Evolutionary conservation across 1,139 yeast genomes (phyloP).

Genomic region (Hyphopichia pseudoburtonii): DNA sequence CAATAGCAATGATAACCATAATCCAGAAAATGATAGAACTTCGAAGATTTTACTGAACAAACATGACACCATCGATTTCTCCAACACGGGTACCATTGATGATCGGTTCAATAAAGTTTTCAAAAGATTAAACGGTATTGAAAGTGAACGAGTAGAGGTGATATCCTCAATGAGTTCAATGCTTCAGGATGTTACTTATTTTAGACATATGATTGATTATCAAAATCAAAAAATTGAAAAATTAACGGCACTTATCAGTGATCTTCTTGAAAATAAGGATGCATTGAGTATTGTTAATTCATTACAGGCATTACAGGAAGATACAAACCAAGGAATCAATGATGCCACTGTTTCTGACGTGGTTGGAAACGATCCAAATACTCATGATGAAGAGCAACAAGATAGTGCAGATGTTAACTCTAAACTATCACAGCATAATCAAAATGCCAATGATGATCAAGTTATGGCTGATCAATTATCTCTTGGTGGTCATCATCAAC

Average conservation of each 20-base stretch:
- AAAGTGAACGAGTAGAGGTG: slow-evolving; percentile 1
- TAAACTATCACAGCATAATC: too few species aligned
- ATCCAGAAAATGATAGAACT: background rate
- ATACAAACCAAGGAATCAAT: background rate
- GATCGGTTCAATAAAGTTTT: background rate
- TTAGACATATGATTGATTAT: slow-evolving; percentile 38
- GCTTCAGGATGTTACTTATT: slow-evolving; percentile 33
- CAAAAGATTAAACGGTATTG: background rate
- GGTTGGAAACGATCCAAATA: background rate
- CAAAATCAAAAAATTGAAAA: slow-evolving; percentile 43
- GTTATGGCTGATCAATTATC: too few species aligned
- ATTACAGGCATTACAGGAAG: slow-evolving; percentile 15
- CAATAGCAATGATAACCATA: background rate
- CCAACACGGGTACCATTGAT: background rate
- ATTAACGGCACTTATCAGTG: slow-evolving; percentile 32
- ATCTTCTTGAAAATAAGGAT: slow-evolving; percentile 35
- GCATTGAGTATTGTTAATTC: slow-evolving; percentile 28
- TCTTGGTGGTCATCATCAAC: background rate
- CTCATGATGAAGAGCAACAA: slow-evolving; percentile 1
- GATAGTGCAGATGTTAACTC: background rate
- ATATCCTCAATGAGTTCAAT: slow-evolving; percentile 11
- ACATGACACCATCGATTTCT: too few species aligned
- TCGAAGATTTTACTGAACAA: too few species aligned
- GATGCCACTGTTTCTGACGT: slow-evolving; percentile 10
- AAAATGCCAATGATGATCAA: too few species aligned